Conservation (phyloP, 2,329 filamentous ascomycete species). For the Alternaria triticina region DNA sequence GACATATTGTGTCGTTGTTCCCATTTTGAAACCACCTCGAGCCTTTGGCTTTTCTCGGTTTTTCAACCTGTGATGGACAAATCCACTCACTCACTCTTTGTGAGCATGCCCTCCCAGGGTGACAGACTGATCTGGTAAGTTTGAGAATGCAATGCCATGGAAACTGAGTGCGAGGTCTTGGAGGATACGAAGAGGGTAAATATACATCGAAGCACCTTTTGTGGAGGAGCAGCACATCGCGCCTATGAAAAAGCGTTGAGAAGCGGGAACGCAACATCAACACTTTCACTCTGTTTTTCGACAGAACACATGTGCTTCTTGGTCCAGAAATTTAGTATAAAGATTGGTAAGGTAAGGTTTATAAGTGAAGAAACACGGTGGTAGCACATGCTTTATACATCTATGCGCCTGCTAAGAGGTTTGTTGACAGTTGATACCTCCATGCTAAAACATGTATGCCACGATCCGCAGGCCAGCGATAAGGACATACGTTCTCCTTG, state of each 20-base stretch:
- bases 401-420: too few relatives aligned
- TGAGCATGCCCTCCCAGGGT: neutral
- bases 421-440: too few relatives aligned
- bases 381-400: too few relatives aligned
- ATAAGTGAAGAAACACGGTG: neutral
- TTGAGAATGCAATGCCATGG: too few relatives aligned
- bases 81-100: neutral
- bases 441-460: too few relatives aligned
- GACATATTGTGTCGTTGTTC: fast-evolving
- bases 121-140: neutral
- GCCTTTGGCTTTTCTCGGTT: neutral
- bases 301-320: too few relatives aligned
- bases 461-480: too few relatives aligned
- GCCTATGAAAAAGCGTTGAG: neutral
- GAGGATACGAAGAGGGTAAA: fast-evolving
- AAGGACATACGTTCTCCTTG: too few relatives aligned
- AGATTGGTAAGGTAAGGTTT: neutral
- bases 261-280: neutral
- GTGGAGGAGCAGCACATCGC: neutral
- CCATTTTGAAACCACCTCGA: neutral
- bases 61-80: neutral
- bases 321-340: too few relatives aligned
- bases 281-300: too few relatives aligned
- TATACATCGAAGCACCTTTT: neutral
- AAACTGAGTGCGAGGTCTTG: too few relatives aligned